Evolutionary conservation across 306 rosid genomes (phyloP).

Genomic region (Carpinus viminea): DNA sequence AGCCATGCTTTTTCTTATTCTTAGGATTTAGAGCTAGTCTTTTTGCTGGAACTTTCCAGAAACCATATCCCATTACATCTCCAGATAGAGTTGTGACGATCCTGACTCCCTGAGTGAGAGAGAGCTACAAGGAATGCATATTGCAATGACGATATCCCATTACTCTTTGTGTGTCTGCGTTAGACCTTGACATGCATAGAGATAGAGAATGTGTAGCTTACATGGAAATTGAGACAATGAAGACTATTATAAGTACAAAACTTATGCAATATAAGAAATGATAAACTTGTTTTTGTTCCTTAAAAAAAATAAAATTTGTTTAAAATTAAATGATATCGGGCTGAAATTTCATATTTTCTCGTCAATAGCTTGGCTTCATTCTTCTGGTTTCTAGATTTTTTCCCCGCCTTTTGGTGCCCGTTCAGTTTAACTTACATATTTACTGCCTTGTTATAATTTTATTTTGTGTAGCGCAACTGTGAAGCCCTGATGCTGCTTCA

Average conservation of each 20-base stretch:
- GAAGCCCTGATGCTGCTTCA: conserved; percentile 89
- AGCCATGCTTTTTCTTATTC: background rate
- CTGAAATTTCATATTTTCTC: background rate
- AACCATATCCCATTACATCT: background rate
- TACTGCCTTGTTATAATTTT: conserved; percentile 22
- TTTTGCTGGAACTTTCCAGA: background rate
- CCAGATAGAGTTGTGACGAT: background rate
- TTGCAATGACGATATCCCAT: background rate
- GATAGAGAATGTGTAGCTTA: background rate
- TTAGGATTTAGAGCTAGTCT: background rate
- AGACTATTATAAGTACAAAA: background rate
- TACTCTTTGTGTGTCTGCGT: background rate
- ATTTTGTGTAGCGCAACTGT: conserved; percentile 68
- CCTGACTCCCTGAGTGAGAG: background rate
- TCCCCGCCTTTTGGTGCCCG: background rate
- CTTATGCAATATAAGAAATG: background rate
- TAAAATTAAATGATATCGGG: background rate
- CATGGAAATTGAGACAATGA: background rate
- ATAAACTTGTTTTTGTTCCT: background rate
- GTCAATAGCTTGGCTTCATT: background rate
- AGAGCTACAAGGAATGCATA: background rate
- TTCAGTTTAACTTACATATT: conserved; percentile 11
- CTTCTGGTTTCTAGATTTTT: background rate
- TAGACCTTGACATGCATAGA: too few relatives aligned
- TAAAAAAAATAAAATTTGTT: background rate